Evolutionary conservation across 371 early-diverging fungal genomes (phyloP), one percentile per base, ranked within the genome.

Genomic region (Nematocida sp.): DNA sequence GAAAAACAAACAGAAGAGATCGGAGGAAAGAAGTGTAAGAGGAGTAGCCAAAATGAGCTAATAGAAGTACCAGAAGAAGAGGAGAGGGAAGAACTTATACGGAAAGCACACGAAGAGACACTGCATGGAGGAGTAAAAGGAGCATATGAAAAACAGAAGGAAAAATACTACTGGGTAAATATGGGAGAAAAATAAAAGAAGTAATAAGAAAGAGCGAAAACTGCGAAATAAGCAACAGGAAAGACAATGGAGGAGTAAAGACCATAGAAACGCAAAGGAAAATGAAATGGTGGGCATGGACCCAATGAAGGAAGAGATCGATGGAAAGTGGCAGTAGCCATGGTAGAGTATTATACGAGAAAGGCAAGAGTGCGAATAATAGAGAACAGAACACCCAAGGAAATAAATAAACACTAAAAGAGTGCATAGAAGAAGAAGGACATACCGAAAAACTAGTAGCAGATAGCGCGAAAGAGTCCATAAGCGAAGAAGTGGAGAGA

Each of bases 101-200:
- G 36, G 1, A 23, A 35, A 28, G 28, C 16, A 45, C 71, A 61
- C 47, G 71, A 26, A 38, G 25, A 48, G 47, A 67, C 36, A 45
- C 38, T 33, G 28, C 65, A 59, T n/a, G 40, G 33, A 55, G 20
- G 36, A 5, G 32, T 54, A n/a, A 38, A 76, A 47, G 54, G 23
- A 13, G n/a, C 35, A 30, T 61, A 49, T 16, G 54, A 47, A 13
- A 42, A 51, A 47, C 2, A 47, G 32, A 54, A 32, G 38, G 28
- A 65, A 28, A 40, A 65, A 20, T 65, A 65, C 40, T 77, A 55
- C 64, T 75, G 63, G 79, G 18, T 7, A 42, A 7, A 42, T 11
- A 7, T 42, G 18, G 7, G 18, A 7, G 42, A 42, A 18, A 42
- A 42, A 18, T 18, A 42, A 18, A 42, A 42, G 42, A 42, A 18